Percentiles rank a stretch among this genome's conserved stretches.
These are phyloP conservation scores for Blastobotrys aristatus DNA, from an alignment of 1,139 yeast genomes.

Conservation along the genomic window DNA sequence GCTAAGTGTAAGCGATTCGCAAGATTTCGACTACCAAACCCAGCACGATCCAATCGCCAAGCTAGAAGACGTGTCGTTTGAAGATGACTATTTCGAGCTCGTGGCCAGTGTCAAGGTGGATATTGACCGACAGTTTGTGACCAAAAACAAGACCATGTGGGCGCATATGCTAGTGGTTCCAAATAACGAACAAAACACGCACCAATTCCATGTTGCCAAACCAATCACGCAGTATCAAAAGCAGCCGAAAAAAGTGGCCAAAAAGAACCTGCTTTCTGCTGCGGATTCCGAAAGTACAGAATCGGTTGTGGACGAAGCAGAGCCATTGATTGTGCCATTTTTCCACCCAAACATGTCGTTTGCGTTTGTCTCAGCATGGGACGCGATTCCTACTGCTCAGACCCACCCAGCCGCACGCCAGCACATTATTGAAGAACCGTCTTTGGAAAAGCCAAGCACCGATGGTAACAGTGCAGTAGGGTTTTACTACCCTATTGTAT, in stretches of 20 bases:
- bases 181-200: neutral
- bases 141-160: conserved; percentile 13
- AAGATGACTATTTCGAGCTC: neutral
- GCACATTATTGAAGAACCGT: conserved; percentile 13
- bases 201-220: neutral
- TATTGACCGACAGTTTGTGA: neutral
- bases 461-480: conserved; percentile 14
- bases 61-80: conserved; percentile 1
- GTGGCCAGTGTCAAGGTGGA: conserved; percentile 1
- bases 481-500: conserved; percentile 34
- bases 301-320: conserved; percentile 17
- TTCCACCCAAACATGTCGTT: conserved; percentile 38
- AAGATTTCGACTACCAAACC: neutral
- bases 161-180: conserved; percentile 13
- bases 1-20: conserved; percentile 3
- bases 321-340: conserved; percentile 28
- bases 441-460: conserved; percentile 2
- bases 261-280: conserved; percentile 33
- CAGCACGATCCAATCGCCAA: neutral
- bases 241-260: conserved; percentile 22
- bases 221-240: conserved; percentile 11
- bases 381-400: conserved; percentile 14
- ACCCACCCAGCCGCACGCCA: conserved; percentile 28
- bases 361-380: conserved; percentile 23
- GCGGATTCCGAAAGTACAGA: conserved; percentile 19